Evolutionary conservation across 345 rosid species (phyloP).

Genomic region (Microthlaspi erraticum): DNA sequence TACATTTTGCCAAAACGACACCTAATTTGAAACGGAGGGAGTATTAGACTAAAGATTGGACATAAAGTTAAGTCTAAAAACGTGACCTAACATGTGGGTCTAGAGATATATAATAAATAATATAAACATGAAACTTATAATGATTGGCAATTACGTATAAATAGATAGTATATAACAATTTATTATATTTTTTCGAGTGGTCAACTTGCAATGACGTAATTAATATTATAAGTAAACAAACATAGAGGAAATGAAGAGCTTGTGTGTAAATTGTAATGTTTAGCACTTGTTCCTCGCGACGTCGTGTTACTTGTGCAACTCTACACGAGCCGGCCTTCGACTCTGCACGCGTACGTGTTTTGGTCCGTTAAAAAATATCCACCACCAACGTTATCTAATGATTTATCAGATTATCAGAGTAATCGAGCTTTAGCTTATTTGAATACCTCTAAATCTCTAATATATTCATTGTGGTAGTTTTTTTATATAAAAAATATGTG

Average conservation of each 20-base stretch:
- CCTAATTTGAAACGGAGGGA: too few species aligned
- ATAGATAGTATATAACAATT: neutral
- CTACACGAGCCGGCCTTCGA: constrained; percentile 26
- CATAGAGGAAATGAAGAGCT: constrained; percentile 3
- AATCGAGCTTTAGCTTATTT: neutral
- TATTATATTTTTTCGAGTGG: neutral
- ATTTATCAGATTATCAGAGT: neutral
- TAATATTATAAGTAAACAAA: neutral
- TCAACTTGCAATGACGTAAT: constrained; percentile 5
- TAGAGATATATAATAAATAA: neutral
- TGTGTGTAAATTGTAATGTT: constrained; percentile 18
- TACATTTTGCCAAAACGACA: too few species aligned
- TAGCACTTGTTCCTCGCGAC: constrained; percentile 22
- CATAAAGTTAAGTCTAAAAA: constrained; percentile 2
- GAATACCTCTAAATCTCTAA: neutral
- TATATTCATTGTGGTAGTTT: neutral
- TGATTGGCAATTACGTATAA: neutral
- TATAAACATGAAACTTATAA: constrained; percentile 20
- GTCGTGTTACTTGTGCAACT: constrained; percentile 31
- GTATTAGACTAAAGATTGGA: too few species aligned
- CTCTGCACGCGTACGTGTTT: constrained; percentile 22
- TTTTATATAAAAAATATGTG: too few species aligned
- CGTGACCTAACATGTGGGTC: constrained; percentile 28
- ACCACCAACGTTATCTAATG: neutral
- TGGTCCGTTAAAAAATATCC: neutral